Percentiles rank a stretch among this genome's conserved stretches.
Conservation (phyloP, 192 early-diverging fungal genomes). For the Linnemannia schmuckeri region DNA sequence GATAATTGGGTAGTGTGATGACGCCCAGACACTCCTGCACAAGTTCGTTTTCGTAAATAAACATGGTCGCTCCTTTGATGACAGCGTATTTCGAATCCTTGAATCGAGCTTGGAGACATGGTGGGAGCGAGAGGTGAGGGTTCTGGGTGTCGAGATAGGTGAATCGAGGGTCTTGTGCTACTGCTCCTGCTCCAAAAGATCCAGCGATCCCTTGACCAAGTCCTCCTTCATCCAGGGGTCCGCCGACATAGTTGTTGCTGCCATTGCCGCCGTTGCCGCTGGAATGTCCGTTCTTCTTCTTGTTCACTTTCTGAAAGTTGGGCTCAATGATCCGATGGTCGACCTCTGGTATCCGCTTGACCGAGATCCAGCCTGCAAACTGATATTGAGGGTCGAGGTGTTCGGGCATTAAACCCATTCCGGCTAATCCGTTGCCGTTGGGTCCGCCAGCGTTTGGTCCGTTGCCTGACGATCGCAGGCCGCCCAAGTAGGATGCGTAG, state of each 20-base stretch:
- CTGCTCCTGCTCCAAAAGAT: conserved; percentile 19
- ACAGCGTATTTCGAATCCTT: conserved; percentile 79
- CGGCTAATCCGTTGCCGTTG: conserved; percentile 22
- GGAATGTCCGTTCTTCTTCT: conserved; percentile 25
- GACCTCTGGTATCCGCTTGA: conserved; percentile 50
- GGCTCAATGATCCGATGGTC: conserved; percentile 55
- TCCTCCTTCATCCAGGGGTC: conserved; percentile 17
- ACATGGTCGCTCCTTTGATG: conserved; percentile 83
- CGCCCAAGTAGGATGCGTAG: conserved; percentile 41
- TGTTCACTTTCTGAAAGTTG: conserved; percentile 38
- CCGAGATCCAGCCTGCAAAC: conserved; percentile 52
- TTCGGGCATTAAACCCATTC: conserved; percentile 26
- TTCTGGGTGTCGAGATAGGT: conserved; percentile 50
- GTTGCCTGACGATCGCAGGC: neutral
- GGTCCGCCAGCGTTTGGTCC: neutral
- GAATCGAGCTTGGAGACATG: conserved; percentile 42
- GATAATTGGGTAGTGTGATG: conserved; percentile 77
- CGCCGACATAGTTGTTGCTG: neutral
- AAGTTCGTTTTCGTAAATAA: conserved; percentile 85
- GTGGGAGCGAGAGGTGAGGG: conserved; percentile 36
- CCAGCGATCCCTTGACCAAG: conserved; percentile 31
- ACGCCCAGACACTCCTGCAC: conserved; percentile 84
- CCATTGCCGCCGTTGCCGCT: neutral
- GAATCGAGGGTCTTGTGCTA: conserved; percentile 39
- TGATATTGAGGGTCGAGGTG: conserved; percentile 52